Evolutionary conservation across 2,329 filamentous ascomycete genomes (phyloP), one percentile per base, ranked within the genome.

Genomic region (Penicillium rolfsii): DNA sequence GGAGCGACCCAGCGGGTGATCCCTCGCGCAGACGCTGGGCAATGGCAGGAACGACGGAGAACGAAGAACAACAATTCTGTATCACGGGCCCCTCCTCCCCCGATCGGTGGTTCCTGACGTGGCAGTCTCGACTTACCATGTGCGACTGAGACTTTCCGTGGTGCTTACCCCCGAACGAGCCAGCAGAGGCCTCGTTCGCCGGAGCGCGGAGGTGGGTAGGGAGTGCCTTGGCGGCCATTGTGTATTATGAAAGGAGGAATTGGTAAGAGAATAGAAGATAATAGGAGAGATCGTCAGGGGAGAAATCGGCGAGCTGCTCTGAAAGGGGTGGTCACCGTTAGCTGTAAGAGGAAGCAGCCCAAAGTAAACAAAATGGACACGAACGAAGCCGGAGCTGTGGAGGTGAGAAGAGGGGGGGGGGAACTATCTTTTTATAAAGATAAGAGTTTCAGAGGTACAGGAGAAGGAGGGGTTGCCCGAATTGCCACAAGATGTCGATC

Each of bases 221-320:
- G 71, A 97, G 82, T 66, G 91, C 90, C 80, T 86, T 92, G 73
- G 86, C 84, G 67, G 90, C 88, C 90, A 94, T 94, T 71, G 70
- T 81, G 70, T 56, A 48, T 55, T 43, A 59, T 46, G 19, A 16
- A 49, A 48, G 33, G 33, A 52, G 53, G 43, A 48, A 49, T 59
- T 33, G 46, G 54, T 52, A 30, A 50, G 43, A 50, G 14, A 46
- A 36, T 36, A 36, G 54, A 28, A 45, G 41, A 40, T 57, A 38
- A 55, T 41, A 50, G 59, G 43, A 52, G 43, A 52, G 14, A 55
- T 54, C 59, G 40, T 22, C 53, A 64, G 43, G n/a, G 54, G 28
- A 22, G 19, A 22, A 50, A 16, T 28, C 7, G 3, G 8, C 58
- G 50, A 55, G 43, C 41, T 55, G 28, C 41, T 26, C 28, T 35